Evolutionary conservation across 177 flowering plant species (phyloP).

Genomic region (Vitis hybrid): DNA sequence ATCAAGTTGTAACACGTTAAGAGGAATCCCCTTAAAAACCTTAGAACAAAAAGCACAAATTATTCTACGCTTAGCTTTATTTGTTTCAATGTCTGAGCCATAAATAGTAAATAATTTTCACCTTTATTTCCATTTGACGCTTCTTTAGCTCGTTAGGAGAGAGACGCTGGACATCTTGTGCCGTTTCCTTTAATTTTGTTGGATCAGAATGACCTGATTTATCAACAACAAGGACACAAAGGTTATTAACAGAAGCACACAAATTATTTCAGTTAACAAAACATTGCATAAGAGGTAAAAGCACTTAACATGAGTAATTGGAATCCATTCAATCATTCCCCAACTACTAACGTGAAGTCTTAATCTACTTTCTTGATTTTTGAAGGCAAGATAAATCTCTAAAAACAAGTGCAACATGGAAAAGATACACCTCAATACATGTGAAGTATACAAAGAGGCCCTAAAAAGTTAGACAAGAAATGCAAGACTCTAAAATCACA

Average conservation of each 20-base stretch:
- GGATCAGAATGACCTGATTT: constrained; percentile 85
- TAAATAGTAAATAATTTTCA: too few species aligned
- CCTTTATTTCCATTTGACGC: constrained; percentile 79
- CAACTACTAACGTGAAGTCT: neutral
- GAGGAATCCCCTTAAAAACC: too few species aligned
- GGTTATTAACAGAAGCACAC: neutral
- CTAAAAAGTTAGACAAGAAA: too few species aligned
- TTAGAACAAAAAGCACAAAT: too few species aligned
- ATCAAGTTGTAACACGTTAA: too few species aligned
- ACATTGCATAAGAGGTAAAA: neutral
- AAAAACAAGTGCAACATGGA: neutral
- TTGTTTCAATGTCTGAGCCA: too few species aligned
- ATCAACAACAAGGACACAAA: neutral
- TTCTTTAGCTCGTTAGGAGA: constrained; percentile 55
- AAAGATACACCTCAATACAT: too few species aligned
- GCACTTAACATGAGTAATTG: neutral
- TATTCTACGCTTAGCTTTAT: too few species aligned
- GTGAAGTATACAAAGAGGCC: too few species aligned
- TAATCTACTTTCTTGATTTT: neutral
- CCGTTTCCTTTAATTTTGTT: constrained; percentile 56
- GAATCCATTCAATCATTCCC: neutral
- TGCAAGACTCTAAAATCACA: too few species aligned
- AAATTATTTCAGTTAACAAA: neutral
- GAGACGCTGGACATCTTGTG: constrained; percentile 48
- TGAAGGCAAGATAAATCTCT: neutral